Evolutionary conservation across 495 filamentous ascomycete species (phyloP).

Genomic region (Hypoxylon crocopeplum): DNA sequence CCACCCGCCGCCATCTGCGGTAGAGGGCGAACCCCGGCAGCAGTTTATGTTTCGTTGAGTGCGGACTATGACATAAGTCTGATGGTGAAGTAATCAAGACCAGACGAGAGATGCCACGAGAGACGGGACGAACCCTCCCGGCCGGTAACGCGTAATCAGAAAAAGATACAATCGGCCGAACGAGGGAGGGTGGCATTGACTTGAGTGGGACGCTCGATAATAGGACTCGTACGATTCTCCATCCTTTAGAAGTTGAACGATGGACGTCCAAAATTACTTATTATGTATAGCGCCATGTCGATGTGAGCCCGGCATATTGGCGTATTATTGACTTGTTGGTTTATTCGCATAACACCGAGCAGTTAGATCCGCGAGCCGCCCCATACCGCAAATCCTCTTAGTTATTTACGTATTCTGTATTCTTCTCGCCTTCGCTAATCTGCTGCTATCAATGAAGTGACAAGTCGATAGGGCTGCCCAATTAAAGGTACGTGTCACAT

Average conservation of each 20-base stretch:
- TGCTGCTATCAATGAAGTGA: conserved; percentile 1
- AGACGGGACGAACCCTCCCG: conserved; percentile 12
- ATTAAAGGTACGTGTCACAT: conserved; percentile 9
- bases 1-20: no score
- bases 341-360: no score
- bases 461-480: conserved; percentile 30
- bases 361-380: no score
- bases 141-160: conserved; percentile 21
- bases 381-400: no score
- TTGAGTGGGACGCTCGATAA: conserved; percentile 16
- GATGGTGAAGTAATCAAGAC: conserved; percentile 28
- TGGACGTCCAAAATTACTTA: conserved; percentile 25
- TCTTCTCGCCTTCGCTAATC: conserved; percentile 1
- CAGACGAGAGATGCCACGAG: background rate
- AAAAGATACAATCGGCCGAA: conserved; percentile 29
- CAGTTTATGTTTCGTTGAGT: no score
- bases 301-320: conserved; percentile 17
- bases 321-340: no score
- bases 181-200: no score
- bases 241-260: conserved; percentile 15
- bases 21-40: no score
- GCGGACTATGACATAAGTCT: conserved; percentile 18
- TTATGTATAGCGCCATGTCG: conserved; percentile 24
- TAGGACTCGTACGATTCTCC: conserved; percentile 25
- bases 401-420: background rate